These are phyloP conservation scores for Dittrichia graveolens DNA, from an alignment of 129 eudicot species.

Conservation along the genomic window DNA sequence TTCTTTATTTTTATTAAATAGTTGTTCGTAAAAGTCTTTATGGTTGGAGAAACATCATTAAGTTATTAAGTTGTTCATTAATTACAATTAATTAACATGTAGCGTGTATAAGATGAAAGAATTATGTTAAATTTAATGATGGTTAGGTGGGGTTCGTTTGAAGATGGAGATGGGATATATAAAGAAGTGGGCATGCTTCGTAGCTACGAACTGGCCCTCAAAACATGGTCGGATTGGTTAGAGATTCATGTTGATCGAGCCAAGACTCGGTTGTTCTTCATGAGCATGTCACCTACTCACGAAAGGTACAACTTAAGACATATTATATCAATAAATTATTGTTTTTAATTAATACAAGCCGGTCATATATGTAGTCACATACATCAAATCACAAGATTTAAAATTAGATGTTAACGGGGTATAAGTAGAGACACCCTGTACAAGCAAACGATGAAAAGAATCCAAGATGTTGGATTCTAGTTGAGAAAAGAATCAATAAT, in stretches of 20 bases:
- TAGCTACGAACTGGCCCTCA: conserved; percentile 65
- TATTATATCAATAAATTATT: background rate
- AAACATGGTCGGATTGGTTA: conserved; percentile 84
- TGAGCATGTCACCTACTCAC: conserved; percentile 91
- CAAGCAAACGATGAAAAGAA: too few species aligned
- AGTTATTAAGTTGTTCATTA: background rate
- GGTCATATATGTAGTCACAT: too few species aligned
- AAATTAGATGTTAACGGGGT: too few species aligned
- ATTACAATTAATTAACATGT: background rate
- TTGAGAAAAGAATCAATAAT: background rate
- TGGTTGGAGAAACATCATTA: conserved; percentile 23
- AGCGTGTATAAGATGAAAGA: conserved; percentile 6
- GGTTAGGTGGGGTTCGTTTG: conserved; percentile 76
- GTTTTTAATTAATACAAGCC: background rate
- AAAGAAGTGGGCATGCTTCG: conserved; percentile 59
- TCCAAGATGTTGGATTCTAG: background rate
- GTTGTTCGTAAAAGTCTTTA: conserved; percentile 13
- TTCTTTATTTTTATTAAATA: background rate
- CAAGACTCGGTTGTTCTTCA: conserved; percentile 62
- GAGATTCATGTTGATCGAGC: conserved; percentile 59
- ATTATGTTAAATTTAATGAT: conserved; percentile 8
- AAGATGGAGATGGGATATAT: conserved; percentile 42
- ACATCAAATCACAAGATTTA: too few species aligned
- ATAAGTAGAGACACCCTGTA: too few species aligned
- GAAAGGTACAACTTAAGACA: conserved; percentile 45